Percentiles rank a stretch among this genome's conserved stretches.
Conservation (phyloP, 441 rosid genomes). For the Erodium texanum region DNA sequence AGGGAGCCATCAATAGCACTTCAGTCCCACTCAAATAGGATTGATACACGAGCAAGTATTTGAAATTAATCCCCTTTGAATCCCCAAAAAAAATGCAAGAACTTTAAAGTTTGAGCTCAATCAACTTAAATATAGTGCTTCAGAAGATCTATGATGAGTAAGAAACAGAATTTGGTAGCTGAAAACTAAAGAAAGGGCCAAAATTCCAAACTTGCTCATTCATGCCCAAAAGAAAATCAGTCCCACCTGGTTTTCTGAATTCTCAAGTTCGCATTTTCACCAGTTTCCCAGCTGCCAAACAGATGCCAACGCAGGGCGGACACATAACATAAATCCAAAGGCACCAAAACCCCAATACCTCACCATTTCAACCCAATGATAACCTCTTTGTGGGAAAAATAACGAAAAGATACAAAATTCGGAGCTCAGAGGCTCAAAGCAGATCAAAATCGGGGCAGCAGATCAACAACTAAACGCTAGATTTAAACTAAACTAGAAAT, state of each 20-base stretch:
- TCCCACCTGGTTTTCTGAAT: not conserved
- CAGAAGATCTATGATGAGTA: not conserved
- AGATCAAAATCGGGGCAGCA: not conserved
- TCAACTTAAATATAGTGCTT: not conserved
- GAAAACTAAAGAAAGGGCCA: not conserved
- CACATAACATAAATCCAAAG: not conserved
- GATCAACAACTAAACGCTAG: not conserved
- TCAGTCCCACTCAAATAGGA: not conserved
- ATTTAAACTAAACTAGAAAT: not conserved
- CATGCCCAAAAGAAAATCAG: not conserved
- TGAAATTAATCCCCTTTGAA: not conserved
- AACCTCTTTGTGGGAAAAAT: not conserved
- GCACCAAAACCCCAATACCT: constrained; percentile 6
- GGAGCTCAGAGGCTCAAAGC: not conserved
- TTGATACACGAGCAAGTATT: not conserved
- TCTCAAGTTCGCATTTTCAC: not conserved
- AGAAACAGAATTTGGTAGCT: not conserved
- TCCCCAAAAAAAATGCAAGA: not conserved
- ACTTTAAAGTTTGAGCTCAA: not conserved
- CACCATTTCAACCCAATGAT: not conserved
- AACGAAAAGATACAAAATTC: not conserved
- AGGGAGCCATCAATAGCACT: not conserved
- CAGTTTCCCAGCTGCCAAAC: constrained; percentile 17
- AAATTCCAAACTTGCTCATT: constrained; percentile 7
- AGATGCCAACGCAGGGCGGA: constrained; percentile 3